Evolutionary conservation across 2,329 filamentous ascomycete species (phyloP), one percentile per base, ranked within the genome.

Genomic region (Septoria petroselini): DNA sequence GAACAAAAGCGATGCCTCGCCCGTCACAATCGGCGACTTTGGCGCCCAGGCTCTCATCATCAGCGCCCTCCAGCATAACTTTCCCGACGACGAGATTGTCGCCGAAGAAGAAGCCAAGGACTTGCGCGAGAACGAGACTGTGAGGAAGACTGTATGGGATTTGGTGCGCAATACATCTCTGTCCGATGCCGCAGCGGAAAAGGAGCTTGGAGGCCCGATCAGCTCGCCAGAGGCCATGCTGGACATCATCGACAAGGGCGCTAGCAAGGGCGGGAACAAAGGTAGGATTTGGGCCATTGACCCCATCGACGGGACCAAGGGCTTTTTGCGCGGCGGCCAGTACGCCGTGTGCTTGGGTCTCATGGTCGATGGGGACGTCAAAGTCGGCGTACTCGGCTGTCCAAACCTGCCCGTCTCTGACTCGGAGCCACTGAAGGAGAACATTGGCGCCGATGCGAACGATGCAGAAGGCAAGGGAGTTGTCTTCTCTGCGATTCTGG

Each of bases 11-110:
- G 93, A 98, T 77, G 89, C 88, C 68, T 95, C 91, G 7, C 93
- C 93, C 58, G 93, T 98, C 63, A 98, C 93, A 14, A 93, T 97
- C 63, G 93, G 91, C 69, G 93, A 98, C 74, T 97, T 95, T 70
- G 93, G 93, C 65, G 94, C 93, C 30, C 93, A 98, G 75, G 91
- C 93, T 25, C 82, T 98, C 59, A 95, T 98, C 71, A 95, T 97
- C 66, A 80, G 84, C 50, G 91, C 91, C 21, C 84, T 98, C 60
- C 84, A 85, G 71, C 82, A 88, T 71, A 88, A 86, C 71, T 98
- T 98, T 75, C 93, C 93, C 14, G 67, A 82, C 29, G 93, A 98
- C 67, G 85, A 88, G 69, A 87, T 98, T 57, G 88, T 98, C 34
- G 93, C 88, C 60, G 93, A 98, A 72, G 93, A 98, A 72, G 93